phyloP scores from a whole-genome alignment of 2,329 filamentous ascomycete species.

The Fusarium haematococcum region DNA sequence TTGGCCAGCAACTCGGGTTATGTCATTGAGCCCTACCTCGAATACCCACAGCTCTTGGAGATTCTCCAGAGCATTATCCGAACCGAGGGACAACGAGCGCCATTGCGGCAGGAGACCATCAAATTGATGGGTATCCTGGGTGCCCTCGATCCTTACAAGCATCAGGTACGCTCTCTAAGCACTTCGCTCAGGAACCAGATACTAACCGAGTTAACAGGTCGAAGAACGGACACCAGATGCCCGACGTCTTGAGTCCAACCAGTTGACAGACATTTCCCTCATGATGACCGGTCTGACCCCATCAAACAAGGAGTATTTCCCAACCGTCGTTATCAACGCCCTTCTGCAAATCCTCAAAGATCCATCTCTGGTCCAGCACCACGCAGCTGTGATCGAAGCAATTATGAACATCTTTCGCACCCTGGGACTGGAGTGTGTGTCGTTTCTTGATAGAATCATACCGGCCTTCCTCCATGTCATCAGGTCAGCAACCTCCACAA shows the following conservation, averaged over 20 bases:
- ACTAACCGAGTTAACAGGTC: constrained; percentile 69
- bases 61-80: constrained; percentile 95
- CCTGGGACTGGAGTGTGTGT: constrained; percentile 93
- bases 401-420: constrained; percentile 99
- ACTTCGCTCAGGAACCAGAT: too few relatives aligned
- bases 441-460: constrained; percentile 93
- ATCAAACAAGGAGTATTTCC: constrained; percentile 98
- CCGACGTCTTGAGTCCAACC: constrained; percentile 70
- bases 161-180: constrained; percentile 68
- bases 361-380: constrained; percentile 87
- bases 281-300: constrained; percentile 98
- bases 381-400: constrained; percentile 93
- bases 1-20: constrained; percentile 97
- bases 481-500: constrained; percentile 78
- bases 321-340: constrained; percentile 96
- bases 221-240: constrained; percentile 89
- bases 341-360: constrained; percentile 93
- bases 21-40: constrained; percentile 94
- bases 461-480: constrained; percentile 94
- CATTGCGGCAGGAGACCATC: constrained; percentile 91
- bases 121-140: constrained; percentile 96
- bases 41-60: constrained; percentile 93
- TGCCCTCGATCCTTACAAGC: constrained; percentile 94
- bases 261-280: constrained; percentile 90
- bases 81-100: constrained; percentile 84